These are phyloP conservation scores for Paraconiothyrium sp. DNA, from an alignment of 2,329 filamentous ascomycete species.

Conservation along the genomic window DNA sequence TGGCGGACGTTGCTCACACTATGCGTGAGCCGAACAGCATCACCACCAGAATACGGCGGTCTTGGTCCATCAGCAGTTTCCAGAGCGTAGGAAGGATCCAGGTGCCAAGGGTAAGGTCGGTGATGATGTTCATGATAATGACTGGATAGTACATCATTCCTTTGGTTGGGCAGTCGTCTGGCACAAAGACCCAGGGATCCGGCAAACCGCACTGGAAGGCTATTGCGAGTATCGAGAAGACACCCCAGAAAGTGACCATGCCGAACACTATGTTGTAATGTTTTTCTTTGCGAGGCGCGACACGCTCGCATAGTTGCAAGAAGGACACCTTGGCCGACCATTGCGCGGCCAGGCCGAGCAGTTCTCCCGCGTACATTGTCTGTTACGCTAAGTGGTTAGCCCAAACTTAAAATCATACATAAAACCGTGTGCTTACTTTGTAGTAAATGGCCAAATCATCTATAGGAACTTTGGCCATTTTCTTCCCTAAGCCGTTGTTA, in stretches of 20 bases:
- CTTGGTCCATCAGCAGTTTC: conserved; percentile 17
- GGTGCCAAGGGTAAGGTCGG: conserved; percentile 30
- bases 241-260: conserved; percentile 22
- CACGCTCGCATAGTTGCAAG: conserved; percentile 23
- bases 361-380: conserved; percentile 20
- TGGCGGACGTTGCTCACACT: background rate
- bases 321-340: conserved; percentile 22
- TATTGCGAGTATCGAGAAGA: conserved; percentile 23
- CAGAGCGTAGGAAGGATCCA: conserved; percentile 34
- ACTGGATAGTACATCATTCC: conserved; percentile 29
- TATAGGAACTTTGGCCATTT: conserved; percentile 16
- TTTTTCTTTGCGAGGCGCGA: conserved; percentile 19
- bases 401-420: background rate
- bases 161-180: conserved; percentile 22
- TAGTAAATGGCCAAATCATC: conserved; percentile 19
- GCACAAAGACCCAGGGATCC: conserved; percentile 24
- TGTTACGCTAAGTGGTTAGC: conserved; percentile 14
- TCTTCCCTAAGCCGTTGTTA: conserved; percentile 25
- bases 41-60: conserved; percentile 17
- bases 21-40: conserved; percentile 22
- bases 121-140: conserved; percentile 33
- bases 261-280: conserved; percentile 21
- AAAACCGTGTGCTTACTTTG: conserved; percentile 14
- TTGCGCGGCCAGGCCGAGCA: conserved; percentile 22
- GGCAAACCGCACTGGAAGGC: conserved; percentile 32